A percentile compares a stretch with the other conserved stretches of the same genome.
phyloP scores from a whole-genome alignment of 176 grass and related monocot genomes.

The Typha latifolia region DNA sequence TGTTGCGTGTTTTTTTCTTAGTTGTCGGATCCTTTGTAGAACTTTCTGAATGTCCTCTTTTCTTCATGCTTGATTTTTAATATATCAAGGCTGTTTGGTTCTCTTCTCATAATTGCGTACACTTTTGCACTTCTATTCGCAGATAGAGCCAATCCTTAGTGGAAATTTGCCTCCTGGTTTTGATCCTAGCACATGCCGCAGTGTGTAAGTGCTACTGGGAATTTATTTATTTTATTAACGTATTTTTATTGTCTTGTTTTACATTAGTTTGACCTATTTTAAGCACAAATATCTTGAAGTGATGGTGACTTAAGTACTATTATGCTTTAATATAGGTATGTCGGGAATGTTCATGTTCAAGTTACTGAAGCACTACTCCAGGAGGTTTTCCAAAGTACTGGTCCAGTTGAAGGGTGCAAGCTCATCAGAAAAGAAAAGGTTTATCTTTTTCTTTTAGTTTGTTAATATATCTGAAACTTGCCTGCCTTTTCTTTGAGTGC shows the following conservation, averaged over 20 bases:
- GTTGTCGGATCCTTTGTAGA: background rate
- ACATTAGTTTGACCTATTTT: no score
- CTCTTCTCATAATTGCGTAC: constrained; percentile 44
- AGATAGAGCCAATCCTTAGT: constrained; percentile 93
- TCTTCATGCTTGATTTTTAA: background rate
- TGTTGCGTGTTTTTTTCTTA: background rate
- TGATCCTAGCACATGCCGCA: constrained; percentile 94
- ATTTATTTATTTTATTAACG: constrained; percentile 16
- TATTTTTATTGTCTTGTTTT: constrained; percentile 21
- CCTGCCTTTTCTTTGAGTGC: no score
- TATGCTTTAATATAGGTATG: constrained; percentile 51
- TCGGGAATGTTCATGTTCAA: constrained; percentile 90
- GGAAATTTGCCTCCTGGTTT: constrained; percentile 97
- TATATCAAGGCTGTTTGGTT: constrained; percentile 24
- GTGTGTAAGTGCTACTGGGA: constrained; percentile 68
- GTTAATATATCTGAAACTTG: no score
- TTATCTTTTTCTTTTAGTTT: background rate
- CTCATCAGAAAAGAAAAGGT: constrained; percentile 99
- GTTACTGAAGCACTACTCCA: constrained; percentile 65
- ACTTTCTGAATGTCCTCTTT: background rate
- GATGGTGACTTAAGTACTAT: background rate
- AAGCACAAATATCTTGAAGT: background rate
- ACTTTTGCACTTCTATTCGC: constrained; percentile 26
- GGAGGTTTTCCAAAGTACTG: constrained; percentile 90
- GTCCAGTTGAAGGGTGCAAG: constrained; percentile 94